Evolutionary conservation across 768 basidiomycete genomes (phyloP), one percentile per base, ranked within the genome.

Genomic region (Trametes cubensis): DNA sequence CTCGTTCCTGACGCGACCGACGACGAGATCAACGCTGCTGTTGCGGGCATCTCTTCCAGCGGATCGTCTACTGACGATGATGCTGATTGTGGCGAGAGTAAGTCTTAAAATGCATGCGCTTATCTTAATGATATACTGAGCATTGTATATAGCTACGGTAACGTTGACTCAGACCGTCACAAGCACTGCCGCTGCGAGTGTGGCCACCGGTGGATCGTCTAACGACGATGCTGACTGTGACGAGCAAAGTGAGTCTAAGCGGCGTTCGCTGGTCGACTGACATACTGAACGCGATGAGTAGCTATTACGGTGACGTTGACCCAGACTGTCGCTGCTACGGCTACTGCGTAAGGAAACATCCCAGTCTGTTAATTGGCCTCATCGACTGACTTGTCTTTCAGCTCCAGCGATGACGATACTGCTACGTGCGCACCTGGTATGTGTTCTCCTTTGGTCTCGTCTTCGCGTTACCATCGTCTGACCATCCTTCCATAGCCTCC

Each of bases 1-100:
- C 72, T 86, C 42, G 84, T 85, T 4, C 67, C 71, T 7, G 84
- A 85, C 65, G 85, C 83, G 0, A 83, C 85, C 15, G 78, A 75
- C 3, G 84, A 73, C 26, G 85, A 87, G 72, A 86, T 87, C 67
- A 70, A 73, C 41, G 83, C 83, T 55, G 85, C 83, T 34, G 81
- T 81, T 21, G 77, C 70, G 23, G 80, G 75, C 51, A 66, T 60
- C 38, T 20, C 56, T 54, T 65, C 64, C 15, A 28, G 25, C 15
- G 48, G 14, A 4, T 20, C 52, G 40, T 18, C 63, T 11, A 42
- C 49, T 23, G 18, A 52, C 55, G 13, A 57, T 40, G 28, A 42
- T 50, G 23, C n/a, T 44, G 30, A 26, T 23, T 18, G 48, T 18
- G 21, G 34, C 18, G 39, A 18, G 25, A 53, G 50, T 53, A n/a